Percentiles rank a stretch among this genome's conserved stretches.
These are phyloP conservation scores for Paragyromitra xinjiangensis DNA, from an alignment of 495 filamentous ascomycete genomes.

Conservation along the genomic window DNA sequence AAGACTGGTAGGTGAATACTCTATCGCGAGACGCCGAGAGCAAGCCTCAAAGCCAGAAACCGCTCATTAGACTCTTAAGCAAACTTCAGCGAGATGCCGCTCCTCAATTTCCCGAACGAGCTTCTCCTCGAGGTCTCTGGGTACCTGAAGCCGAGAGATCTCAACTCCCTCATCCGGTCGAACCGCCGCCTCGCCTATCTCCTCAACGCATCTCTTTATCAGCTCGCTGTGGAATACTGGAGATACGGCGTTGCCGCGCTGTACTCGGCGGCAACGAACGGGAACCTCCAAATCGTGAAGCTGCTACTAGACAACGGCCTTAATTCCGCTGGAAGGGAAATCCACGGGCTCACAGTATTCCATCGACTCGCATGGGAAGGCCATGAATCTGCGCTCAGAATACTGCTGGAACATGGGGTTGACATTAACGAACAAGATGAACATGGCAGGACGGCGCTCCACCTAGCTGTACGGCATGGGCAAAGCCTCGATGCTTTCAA, in stretches of 20 bases:
- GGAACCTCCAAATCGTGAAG: slow-evolving; percentile 20
- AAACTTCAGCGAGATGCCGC: slow-evolving; percentile 33
- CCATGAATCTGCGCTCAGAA: slow-evolving; percentile 26
- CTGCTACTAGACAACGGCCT: slow-evolving; percentile 32
- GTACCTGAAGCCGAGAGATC: slow-evolving; percentile 33
- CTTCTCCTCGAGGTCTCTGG: slow-evolving; percentile 37
- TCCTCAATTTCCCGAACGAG: slow-evolving; percentile 45
- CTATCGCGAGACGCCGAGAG: background rate
- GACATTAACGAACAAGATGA: slow-evolving; percentile 41
- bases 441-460: slow-evolving; percentile 37
- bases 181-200: slow-evolving; percentile 42
- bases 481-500: slow-evolving; percentile 31
- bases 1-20: background rate
- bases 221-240: slow-evolving; percentile 30
- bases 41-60: slow-evolving; percentile 8
- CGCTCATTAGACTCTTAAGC: background rate
- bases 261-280: slow-evolving; percentile 38
- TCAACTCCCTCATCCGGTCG: slow-evolving; percentile 37
- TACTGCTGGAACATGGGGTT: slow-evolving; percentile 44
- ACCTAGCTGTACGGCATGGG: slow-evolving; percentile 37
- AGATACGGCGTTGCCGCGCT: slow-evolving; percentile 37
- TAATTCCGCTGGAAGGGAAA: slow-evolving; percentile 28
- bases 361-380: slow-evolving; percentile 36
- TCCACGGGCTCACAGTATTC: slow-evolving; percentile 34
- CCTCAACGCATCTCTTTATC: slow-evolving; percentile 26